Evolutionary conservation across 2,329 filamentous ascomycete genomes (phyloP).

Genomic region (Plectosphaerella plurivora): DNA sequence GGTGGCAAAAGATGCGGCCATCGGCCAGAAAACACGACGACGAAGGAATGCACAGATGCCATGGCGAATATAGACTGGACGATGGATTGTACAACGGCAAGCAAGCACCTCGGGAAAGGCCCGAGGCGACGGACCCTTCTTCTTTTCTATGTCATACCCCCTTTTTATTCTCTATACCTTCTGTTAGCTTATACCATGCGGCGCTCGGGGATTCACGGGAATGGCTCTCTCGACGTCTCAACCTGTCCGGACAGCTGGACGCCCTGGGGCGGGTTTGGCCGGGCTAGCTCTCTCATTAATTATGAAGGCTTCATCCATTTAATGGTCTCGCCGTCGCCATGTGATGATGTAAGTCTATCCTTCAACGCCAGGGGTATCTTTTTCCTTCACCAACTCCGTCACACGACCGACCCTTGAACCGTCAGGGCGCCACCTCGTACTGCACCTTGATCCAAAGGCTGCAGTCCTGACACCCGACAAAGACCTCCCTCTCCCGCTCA

Average conservation of each 20-base stretch:
- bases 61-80: neutral
- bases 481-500: conserved; percentile 54
- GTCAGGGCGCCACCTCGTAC: conserved; percentile 49
- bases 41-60: conserved; percentile 2
- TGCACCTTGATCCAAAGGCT: conserved; percentile 63
- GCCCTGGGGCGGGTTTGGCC: too few relatives aligned
- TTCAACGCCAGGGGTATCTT: neutral
- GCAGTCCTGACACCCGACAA: conserved; percentile 63
- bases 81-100: too few relatives aligned
- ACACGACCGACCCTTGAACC: too few relatives aligned
- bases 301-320: too few relatives aligned
- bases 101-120: neutral
- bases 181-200: neutral
- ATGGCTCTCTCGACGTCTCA: too few relatives aligned
- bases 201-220: neutral
- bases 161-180: conserved; percentile 9
- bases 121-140: neutral
- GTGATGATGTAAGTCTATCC: too few relatives aligned
- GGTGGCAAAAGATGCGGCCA: conserved; percentile 11
- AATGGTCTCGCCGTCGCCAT: neutral
- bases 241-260: conserved; percentile 1
- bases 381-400: neutral
- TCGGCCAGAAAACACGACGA: conserved; percentile 8
- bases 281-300: too few relatives aligned
- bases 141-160: neutral